These are phyloP conservation scores for Trichosporon asahii DNA, from an alignment of 1,284 basidiomycete genomes.

Conservation along the genomic window DNA sequence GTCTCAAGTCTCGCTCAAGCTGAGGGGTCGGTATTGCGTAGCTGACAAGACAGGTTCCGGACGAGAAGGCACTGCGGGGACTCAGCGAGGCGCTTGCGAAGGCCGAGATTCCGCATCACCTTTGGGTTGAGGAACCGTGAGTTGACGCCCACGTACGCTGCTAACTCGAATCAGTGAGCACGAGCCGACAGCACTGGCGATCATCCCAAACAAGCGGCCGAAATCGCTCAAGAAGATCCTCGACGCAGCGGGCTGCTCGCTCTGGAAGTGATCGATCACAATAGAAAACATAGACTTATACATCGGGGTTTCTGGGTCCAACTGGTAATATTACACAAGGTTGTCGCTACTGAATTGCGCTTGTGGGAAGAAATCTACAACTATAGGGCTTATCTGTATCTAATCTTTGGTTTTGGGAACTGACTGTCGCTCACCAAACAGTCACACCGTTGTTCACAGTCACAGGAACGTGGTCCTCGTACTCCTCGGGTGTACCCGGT, in stretches of 20 bases:
- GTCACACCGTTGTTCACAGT: not conserved
- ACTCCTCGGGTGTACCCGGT: not conserved
- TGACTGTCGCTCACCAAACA: not conserved
- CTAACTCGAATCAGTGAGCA: conserved; percentile 44
- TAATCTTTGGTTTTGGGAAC: not conserved
- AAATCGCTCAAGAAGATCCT: conserved; percentile 52
- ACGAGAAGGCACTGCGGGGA: conserved; percentile 36
- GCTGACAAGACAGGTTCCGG: conserved; percentile 39
- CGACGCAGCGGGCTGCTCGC: conserved; percentile 42
- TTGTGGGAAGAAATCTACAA: not conserved
- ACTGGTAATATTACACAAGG: conserved; percentile 2
- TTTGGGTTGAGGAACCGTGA: conserved; percentile 57
- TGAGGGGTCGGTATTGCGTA: too few species aligned
- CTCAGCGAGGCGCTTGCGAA: conserved; percentile 41
- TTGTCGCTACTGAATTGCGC: not conserved
- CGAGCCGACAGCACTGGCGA: conserved; percentile 53
- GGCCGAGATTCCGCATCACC: conserved; percentile 44
- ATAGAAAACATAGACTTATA: conserved; percentile 8
- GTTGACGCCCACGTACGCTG: conserved; percentile 15
- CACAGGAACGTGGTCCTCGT: not conserved
- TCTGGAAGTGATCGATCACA: conserved; percentile 39
- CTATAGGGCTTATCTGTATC: not conserved
- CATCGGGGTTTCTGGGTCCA: not conserved
- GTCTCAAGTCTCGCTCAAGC: conserved; percentile 9
- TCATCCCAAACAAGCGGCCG: conserved; percentile 55